Evolutionary conservation across 2,329 filamentous ascomycete species (phyloP), one percentile per base, ranked within the genome.

Genomic region (Huntiella savannae): DNA sequence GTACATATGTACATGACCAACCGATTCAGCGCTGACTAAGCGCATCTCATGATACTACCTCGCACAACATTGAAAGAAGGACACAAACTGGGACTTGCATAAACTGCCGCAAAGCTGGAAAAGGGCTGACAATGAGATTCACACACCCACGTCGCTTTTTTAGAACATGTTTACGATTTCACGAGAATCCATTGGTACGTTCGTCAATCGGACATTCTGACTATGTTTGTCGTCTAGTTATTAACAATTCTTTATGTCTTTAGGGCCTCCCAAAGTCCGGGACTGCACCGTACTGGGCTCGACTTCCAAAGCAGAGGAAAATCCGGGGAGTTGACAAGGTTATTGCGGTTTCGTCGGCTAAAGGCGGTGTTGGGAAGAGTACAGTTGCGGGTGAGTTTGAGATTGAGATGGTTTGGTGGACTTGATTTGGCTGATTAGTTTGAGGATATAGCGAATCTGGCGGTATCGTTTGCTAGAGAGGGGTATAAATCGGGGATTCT

Each of bases 321-420:
- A 93, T 98, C 54, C 72, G 73, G 19, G 77, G 87, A 59, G 88
- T 98, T 17, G 73, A 77, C 53, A 94, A 93, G 59, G 77, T 95
- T n/a, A 75, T 98, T 49, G 86, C 87, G n/a, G 84, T 98, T 11
- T 94, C 86, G 3, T 96, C 87, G 1, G 91, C 91, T 11, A 98
- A 98, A 59, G 91, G 91, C 2, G 91, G 91, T n/a, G 91, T 98
- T 0, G 91, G 91, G 1, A 98, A 98, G 60, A 94, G 85, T 54
- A 98, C 91, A 5, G 77, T 96, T 39, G 79, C 88, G 22, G 81
- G 83, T 83, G 56, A 45, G 62, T 60, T 28, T 6, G n/a, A 33
- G 17, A 28, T n/a, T 12, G 13, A 8, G 40, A n/a, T 28, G 7
- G 4, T 41, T 19, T 16, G 32, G 4, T 41, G 5, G 10, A 22